phyloP scores from a whole-genome alignment of 2,329 filamentous ascomycete species.

The Monilinia fructigena region DNA sequence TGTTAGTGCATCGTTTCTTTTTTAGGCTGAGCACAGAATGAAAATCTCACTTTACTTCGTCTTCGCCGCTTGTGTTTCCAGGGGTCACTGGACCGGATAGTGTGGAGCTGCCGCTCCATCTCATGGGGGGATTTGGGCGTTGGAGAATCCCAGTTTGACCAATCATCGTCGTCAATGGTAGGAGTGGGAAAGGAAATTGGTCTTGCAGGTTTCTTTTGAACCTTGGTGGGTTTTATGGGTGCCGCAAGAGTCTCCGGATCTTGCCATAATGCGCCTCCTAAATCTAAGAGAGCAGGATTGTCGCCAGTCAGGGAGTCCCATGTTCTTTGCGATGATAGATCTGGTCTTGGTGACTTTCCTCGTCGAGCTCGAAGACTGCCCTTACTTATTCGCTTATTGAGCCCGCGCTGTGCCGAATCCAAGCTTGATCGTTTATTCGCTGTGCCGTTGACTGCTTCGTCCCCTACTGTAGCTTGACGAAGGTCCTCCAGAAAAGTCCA shows the following conservation, averaged over 20 bases:
- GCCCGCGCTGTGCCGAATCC: slow-evolving; percentile 33
- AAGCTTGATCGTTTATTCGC: slow-evolving; percentile 39
- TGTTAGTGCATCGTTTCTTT: slow-evolving; percentile 27
- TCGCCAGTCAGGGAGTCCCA: slow-evolving; percentile 38
- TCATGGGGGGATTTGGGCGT: slow-evolving; percentile 52
- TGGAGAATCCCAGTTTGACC: slow-evolving; percentile 63
- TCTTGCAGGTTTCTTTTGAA: slow-evolving; percentile 31
- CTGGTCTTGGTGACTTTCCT: slow-evolving; percentile 29
- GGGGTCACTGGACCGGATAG: slow-evolving; percentile 35
- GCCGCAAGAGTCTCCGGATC: slow-evolving; percentile 22
- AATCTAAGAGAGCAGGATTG: slow-evolving; percentile 31
- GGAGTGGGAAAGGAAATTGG: slow-evolving; percentile 33
- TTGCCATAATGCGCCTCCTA: slow-evolving; percentile 28
- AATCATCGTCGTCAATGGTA: slow-evolving; percentile 55
- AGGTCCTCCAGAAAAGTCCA: slow-evolving; percentile 96
- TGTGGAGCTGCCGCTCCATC: slow-evolving; percentile 58
- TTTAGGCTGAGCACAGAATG: slow-evolving; percentile 23
- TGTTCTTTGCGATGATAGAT: slow-evolving; percentile 28
- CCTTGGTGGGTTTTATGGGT: slow-evolving; percentile 26
- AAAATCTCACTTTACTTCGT: slow-evolving; percentile 35
- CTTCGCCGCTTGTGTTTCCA: slow-evolving; percentile 29
- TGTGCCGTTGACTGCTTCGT: slow-evolving; percentile 71
- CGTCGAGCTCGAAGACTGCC: slow-evolving; percentile 33
- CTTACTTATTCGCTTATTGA: slow-evolving; percentile 43
- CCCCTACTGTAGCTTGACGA: slow-evolving; percentile 90